Evolutionary conservation across 2,329 filamentous ascomycete species (phyloP), one percentile per base, ranked within the genome.

Genomic region (Leptographium flavum): DNA sequence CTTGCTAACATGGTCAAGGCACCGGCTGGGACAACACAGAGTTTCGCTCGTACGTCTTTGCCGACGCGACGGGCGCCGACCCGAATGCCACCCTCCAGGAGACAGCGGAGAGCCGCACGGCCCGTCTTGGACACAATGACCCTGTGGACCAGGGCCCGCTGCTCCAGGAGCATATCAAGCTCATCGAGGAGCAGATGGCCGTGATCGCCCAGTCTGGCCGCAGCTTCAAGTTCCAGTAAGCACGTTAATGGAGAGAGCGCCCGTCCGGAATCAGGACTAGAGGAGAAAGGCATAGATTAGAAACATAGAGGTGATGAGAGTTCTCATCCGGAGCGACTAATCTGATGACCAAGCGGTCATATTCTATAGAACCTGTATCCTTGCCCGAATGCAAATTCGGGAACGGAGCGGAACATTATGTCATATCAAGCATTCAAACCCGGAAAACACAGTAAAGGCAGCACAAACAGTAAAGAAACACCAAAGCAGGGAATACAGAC

Each of bases 21-120:
- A 87, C 83, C 10, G 80, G 76, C 6, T 88, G 83, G 84, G 57
- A 60, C 9, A 88, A 88, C 59, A 80, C 80, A 43, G 83, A 88
- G 62, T 79, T 68, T 57, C 75, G 83, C 47, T 76, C 76, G 5
- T 87, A 79, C 59, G 64, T 68, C 40, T 86, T 87, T 57, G 67
- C 61, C 23, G 70, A 78, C 33, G 57, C 67, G 11, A 62, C 60
- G 0, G 69, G 72, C 43, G 57, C 63, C 17, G 72, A 79, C 46
- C 43, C 37, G 11, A 60, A 69, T 21, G 72, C 70, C 4, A 57
- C 57, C 2, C 53, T 77, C 10, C 54, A 57, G 39, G 74, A 77
- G 60, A 73, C 69, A 9, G 51, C 60, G 13, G 60, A 63, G 50
- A 75, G 71, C 57, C 58, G 22, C 21, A 21, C 13, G 22, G 59